Percentiles rank a stretch among this genome's conserved stretches.
phyloP scores from a whole-genome alignment of 1,139 yeast species.

The Wickerhamomyces sp. region DNA sequence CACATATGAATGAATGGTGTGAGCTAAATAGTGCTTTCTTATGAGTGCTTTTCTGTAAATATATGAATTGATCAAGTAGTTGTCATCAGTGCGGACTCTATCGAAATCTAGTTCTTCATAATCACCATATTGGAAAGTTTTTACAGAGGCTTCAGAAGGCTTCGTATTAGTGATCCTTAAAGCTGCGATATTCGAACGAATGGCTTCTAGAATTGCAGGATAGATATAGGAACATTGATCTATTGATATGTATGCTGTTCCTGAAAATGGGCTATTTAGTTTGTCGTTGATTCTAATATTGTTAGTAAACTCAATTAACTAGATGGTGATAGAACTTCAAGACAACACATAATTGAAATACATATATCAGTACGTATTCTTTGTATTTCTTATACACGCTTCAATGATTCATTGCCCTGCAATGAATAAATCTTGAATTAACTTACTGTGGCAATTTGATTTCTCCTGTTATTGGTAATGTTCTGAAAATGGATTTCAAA shows the following conservation, averaged over 20 bases:
- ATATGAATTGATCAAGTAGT: constrained; percentile 74
- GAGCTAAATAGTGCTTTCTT: constrained; percentile 81
- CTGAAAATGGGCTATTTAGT: not conserved
- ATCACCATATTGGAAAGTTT: constrained; percentile 76
- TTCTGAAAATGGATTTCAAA: constrained; percentile 66
- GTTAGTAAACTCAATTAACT: not conserved
- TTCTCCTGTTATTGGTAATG: constrained; percentile 57
- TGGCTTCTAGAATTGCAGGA: constrained; percentile 46
- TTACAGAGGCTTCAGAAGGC: constrained; percentile 14
- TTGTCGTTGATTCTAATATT: not conserved
- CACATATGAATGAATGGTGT: constrained; percentile 67
- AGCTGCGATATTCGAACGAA: constrained; percentile 30
- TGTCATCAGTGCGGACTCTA: constrained; percentile 30
- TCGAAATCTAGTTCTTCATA: constrained; percentile 88
- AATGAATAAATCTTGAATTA: too few species aligned
- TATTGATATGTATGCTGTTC: constrained; percentile 22
- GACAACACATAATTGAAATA: not conserved
- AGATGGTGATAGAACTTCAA: not conserved
- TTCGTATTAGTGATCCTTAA: constrained; percentile 7
- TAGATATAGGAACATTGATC: constrained; percentile 50
- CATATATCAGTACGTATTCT: not conserved
- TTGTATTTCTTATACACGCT: constrained; percentile 1
- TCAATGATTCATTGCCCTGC: not conserved
- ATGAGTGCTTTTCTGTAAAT: constrained; percentile 84
- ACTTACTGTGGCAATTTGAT: constrained; percentile 34